Evolutionary conservation across 2,329 filamentous ascomycete genomes (phyloP).

Genomic region (Diaporthe nobilis): DNA sequence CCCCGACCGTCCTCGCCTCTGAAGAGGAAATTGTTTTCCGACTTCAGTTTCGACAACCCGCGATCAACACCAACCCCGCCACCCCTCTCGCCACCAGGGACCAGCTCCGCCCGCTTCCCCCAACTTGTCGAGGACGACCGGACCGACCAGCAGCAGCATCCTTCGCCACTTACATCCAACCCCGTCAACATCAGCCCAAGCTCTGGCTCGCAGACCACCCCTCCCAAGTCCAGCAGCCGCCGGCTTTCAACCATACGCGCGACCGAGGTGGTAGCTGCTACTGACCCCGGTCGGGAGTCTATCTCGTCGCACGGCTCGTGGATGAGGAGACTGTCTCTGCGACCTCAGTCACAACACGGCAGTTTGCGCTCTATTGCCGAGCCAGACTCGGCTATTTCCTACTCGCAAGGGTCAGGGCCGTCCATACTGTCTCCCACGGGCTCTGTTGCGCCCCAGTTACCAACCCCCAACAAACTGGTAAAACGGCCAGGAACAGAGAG

Average conservation of each 20-base stretch:
- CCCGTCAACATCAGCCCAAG: constrained; percentile 51
- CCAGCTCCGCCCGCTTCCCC: constrained; percentile 57
- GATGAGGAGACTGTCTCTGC: constrained; percentile 79
- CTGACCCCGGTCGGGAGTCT: constrained; percentile 68
- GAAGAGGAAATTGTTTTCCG: constrained; percentile 51
- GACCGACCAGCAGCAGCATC: constrained; percentile 44
- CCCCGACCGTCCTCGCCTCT: constrained; percentile 49
- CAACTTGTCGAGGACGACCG: constrained; percentile 47
- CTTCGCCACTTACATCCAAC: constrained; percentile 46
- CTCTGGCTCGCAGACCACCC: constrained; percentile 57
- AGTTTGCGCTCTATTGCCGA: constrained; percentile 73
- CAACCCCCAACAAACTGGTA: constrained; percentile 80
- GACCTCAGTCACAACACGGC: constrained; percentile 75
- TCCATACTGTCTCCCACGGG: constrained; percentile 69
- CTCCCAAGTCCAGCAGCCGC: constrained; percentile 55
- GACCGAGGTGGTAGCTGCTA: constrained; percentile 54
- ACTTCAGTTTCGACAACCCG: constrained; percentile 42
- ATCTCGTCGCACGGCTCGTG: constrained; percentile 76
- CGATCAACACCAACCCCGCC: constrained; percentile 46
- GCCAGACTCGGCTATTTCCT: constrained; percentile 75
- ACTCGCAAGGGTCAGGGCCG: constrained; percentile 76
- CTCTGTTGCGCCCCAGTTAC: constrained; percentile 59
- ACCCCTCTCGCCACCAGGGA: constrained; percentile 58
- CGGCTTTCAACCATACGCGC: constrained; percentile 60
- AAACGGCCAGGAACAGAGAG: constrained; percentile 69